These are phyloP conservation scores for Monosporascus sp. DNA, from an alignment of 2,329 filamentous ascomycete genomes.

Conservation along the genomic window DNA sequence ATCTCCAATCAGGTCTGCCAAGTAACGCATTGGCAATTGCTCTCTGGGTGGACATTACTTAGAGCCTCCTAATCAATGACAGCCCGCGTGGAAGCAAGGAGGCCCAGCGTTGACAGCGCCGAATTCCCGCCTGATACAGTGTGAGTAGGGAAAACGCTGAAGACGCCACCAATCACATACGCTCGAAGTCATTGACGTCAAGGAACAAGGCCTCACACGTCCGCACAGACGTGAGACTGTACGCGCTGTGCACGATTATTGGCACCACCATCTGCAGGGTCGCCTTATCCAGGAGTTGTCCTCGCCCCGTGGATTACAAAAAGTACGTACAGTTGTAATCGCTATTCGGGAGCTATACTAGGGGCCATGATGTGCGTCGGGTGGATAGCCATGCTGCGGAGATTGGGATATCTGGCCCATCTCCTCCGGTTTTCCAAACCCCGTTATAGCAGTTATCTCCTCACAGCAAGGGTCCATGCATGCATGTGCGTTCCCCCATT, in stretches of 20 bases:
- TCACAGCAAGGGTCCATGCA: too few relatives aligned
- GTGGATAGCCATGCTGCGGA: neutral
- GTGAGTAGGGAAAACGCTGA: neutral
- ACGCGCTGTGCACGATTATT: neutral
- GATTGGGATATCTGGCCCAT: too few relatives aligned
- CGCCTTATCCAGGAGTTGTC: too few relatives aligned
- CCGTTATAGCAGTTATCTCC: too few relatives aligned
- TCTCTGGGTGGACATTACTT: too few relatives aligned
- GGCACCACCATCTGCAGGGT: too few relatives aligned
- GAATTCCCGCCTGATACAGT: neutral
- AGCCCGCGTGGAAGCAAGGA: too few relatives aligned
- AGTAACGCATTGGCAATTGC: neutral
- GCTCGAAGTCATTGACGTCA: conserved; percentile 15
- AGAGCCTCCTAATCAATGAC: too few relatives aligned
- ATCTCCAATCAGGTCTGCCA: neutral
- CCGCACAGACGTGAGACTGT: neutral
- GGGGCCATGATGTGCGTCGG: neutral
- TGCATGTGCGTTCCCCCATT: too few relatives aligned
- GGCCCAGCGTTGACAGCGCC: too few relatives aligned
- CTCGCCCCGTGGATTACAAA: too few relatives aligned
- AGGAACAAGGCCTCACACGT: neutral
- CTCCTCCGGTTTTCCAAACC: too few relatives aligned
- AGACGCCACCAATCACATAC: neutral
- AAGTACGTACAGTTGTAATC: neutral
- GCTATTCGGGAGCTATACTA: neutral